Evolutionary conservation across 2,329 filamentous ascomycete genomes (phyloP), one percentile per base, ranked within the genome.

Genomic region (Colletotrichum kahawae): DNA sequence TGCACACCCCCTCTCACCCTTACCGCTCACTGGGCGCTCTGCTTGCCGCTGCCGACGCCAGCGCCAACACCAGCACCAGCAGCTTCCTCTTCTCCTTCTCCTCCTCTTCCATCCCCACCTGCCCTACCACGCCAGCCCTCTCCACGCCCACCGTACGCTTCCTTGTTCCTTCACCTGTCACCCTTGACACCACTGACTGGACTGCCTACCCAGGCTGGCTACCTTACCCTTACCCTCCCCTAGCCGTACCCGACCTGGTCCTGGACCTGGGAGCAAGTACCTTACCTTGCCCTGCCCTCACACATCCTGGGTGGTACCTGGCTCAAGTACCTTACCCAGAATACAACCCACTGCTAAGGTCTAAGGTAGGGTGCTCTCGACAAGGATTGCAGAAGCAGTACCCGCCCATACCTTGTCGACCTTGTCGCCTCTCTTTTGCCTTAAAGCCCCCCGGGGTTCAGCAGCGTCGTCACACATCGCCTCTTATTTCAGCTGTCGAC

Each of bases 401-500:
- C 33, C 51, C 51, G 51, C 51, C 65, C 51, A 24, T 33, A 27
- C 57, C 31, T 31, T 60, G 57, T 31, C n/a, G 54, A 33, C 31
- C 65, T 65, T 63, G 68, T 71, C 67, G 68, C 72, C 57, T 75
- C 63, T 62, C 57, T 70, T 69, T 70, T 38, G 48, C 69, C 69
- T 56, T 65, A 31, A 74, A 74, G 59, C 34, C 51, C 18, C 60
- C 21, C 59, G 48, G 67, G 59, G 69, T 63, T 67, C 69, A 71
- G 36, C 62, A 36, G 18, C 59, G 66, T 64, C 69, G 69, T 72
- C 69, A 72, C 63, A 33, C 69, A 56, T 75, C 34, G 73, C 73
- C 73, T 75, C 73, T 75, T 72, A 67, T 68, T 75, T 75, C 69
- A 75, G 73, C 73, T 75, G 73, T 67, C 62, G 33, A 48, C 69